These are phyloP conservation scores for Stephania yunnanensis DNA, from an alignment of 164 flowering plant species.

Conservation along the genomic window DNA sequence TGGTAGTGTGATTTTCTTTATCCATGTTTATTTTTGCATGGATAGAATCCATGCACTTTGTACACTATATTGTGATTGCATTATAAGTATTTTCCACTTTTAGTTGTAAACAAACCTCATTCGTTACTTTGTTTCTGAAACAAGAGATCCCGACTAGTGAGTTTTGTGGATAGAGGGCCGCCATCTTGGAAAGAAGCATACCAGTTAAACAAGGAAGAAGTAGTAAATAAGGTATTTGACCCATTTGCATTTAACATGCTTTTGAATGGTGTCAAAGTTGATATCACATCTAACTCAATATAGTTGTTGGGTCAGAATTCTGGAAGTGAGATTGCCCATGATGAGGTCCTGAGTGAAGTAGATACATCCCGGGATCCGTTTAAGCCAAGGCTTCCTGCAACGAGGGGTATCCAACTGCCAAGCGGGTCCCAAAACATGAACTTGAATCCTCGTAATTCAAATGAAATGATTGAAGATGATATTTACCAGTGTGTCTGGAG, in stretches of 20 bases:
- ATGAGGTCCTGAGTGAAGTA: conserved; percentile 41
- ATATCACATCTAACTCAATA: conserved; percentile 29
- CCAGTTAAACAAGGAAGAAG: conserved; percentile 26
- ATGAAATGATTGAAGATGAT: conserved; percentile 53
- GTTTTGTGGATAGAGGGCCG: conserved; percentile 62
- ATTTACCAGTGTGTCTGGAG: conserved; percentile 38
- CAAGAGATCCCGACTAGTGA: conserved; percentile 85
- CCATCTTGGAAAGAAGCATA: conserved; percentile 59
- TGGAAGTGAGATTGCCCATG: conserved; percentile 30
- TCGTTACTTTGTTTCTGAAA: conserved; percentile 15
- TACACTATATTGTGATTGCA: neutral
- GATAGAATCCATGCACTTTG: neutral
- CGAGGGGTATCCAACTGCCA: conserved; percentile 33
- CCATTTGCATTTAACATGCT: conserved; percentile 19
- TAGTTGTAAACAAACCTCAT: conserved; percentile 1
- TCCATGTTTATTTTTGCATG: neutral
- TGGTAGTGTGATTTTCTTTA: neutral
- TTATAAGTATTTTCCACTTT: neutral
- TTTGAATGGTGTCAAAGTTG: conserved; percentile 24
- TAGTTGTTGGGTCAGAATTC: conserved; percentile 41
- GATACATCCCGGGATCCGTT: conserved; percentile 45
- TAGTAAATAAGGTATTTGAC: conserved; percentile 17
- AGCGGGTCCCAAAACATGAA: conserved; percentile 21
- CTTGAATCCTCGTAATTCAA: conserved; percentile 21
- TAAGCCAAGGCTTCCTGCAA: conserved; percentile 35